phyloP scores from a whole-genome alignment of 495 filamentous ascomycete genomes.

The Lindgomyces ingoldianus region DNA sequence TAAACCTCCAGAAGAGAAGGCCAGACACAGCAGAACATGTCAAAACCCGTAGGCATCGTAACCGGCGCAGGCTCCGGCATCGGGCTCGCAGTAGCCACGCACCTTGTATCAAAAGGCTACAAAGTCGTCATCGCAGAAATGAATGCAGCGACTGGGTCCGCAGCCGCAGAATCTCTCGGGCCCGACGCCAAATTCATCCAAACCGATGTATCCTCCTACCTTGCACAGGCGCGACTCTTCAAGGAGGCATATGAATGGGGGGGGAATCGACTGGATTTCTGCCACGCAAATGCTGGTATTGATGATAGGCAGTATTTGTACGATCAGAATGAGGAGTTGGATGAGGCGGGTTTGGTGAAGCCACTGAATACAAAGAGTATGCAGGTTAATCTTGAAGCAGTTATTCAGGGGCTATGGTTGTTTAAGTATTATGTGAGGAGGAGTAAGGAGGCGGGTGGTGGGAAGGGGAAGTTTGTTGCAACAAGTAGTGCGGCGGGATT shows the following conservation, averaged over 20 bases:
- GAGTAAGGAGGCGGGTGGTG: slow-evolving; percentile 24
- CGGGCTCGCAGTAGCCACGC: slow-evolving; percentile 48
- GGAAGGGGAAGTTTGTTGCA: slow-evolving; percentile 34
- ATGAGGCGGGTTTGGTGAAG: slow-evolving; percentile 39
- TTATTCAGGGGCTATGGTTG: slow-evolving; percentile 51
- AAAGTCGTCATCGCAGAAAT: slow-evolving; percentile 50
- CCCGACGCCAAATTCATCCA: slow-evolving; percentile 41
- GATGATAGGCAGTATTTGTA: slow-evolving; percentile 42
- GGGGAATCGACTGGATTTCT: slow-evolving; percentile 48
- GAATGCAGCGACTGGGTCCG: slow-evolving; percentile 40
- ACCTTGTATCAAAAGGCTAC: slow-evolving; percentile 43
- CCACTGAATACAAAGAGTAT: slow-evolving; percentile 48
- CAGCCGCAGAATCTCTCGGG: slow-evolving; percentile 20
- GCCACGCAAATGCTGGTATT: slow-evolving; percentile 52
- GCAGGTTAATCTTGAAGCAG: slow-evolving; percentile 48
- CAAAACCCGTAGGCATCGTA: slow-evolving; percentile 39
- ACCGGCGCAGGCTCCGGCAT: slow-evolving; percentile 52
- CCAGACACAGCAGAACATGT: too few species aligned
- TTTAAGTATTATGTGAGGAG: slow-evolving; percentile 48
- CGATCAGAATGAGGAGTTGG: slow-evolving; percentile 32
- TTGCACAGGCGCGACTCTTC: slow-evolving; percentile 47
- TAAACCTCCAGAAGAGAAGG: too few species aligned
- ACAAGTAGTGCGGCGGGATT: slow-evolving; percentile 25
- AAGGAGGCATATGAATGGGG: slow-evolving; percentile 43
- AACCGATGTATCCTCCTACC: slow-evolving; percentile 46